Evolutionary conservation across 805 yeast species (phyloP).

Genomic region (Saturnispora serradocipensis): DNA sequence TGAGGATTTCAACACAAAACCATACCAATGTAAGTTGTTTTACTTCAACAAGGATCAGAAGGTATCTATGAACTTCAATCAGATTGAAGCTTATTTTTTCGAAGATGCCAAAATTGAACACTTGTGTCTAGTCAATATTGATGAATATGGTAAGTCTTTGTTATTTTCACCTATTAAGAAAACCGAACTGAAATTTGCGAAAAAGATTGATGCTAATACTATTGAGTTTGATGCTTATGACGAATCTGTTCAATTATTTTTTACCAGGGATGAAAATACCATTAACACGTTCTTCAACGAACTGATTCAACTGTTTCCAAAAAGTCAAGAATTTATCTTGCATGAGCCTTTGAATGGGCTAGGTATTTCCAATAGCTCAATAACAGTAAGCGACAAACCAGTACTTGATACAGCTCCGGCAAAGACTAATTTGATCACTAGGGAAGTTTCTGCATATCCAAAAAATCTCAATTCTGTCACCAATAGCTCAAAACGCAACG

Average conservation of each 20-base stretch:
- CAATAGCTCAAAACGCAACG: neutral
- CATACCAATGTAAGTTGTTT: constrained; percentile 18
- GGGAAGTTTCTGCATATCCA: neutral
- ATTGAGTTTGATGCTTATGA: constrained; percentile 3
- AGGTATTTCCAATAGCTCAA: constrained; percentile 5
- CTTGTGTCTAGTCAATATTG: constrained; percentile 25
- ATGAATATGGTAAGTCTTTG: constrained; percentile 23
- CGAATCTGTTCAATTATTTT: constrained; percentile 10
- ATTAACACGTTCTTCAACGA: neutral
- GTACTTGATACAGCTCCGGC: neutral
- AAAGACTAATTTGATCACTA: neutral
- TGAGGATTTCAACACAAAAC: neutral
- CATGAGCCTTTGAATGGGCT: constrained; percentile 3
- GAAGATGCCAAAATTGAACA: constrained; percentile 6
- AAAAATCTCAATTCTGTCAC: neutral
- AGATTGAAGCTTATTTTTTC: constrained; percentile 15
- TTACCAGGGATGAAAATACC: constrained; percentile 5
- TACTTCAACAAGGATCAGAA: constrained; percentile 19
- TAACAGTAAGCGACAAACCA: neutral
- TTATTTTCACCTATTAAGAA: constrained; percentile 28
- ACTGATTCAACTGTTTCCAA: constrained; percentile 10
- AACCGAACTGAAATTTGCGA: constrained; percentile 21
- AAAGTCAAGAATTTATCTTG: neutral
- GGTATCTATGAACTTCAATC: constrained; percentile 17
- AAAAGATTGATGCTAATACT: constrained; percentile 11